Conservation (phyloP, 2,329 filamentous ascomycete genomes). For the Shiraia bambusicola region DNA sequence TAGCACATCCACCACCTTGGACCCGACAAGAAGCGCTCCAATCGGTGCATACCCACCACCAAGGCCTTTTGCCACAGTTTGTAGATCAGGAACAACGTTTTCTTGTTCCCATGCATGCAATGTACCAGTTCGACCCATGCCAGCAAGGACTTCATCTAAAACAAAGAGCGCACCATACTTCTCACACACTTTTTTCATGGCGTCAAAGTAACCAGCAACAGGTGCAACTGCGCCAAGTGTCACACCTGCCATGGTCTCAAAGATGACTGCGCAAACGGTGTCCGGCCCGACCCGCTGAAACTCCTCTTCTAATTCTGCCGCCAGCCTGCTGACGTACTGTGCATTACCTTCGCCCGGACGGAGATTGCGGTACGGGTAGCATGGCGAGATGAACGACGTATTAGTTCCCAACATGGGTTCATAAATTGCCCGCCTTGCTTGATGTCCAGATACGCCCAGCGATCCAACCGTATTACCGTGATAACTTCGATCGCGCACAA, state of each 20-base stretch:
- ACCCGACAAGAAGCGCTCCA: conserved; percentile 58
- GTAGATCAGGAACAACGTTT: conserved; percentile 60
- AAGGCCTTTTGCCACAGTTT: conserved; percentile 65
- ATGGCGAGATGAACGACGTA: conserved; percentile 64
- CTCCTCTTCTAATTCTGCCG: conserved; percentile 65
- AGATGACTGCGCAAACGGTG: conserved; percentile 69
- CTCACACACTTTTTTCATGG: conserved; percentile 66
- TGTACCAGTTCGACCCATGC: conserved; percentile 59
- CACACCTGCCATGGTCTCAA: conserved; percentile 70
- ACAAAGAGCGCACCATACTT: conserved; percentile 71
- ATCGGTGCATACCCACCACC: conserved; percentile 64
- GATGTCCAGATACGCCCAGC: conserved; percentile 63
- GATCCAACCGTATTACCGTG: conserved; percentile 70
- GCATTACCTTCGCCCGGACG: conserved; percentile 54
- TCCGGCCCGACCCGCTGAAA: conserved; percentile 63
- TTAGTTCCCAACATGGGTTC: conserved; percentile 59
- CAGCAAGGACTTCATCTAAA: conserved; percentile 74
- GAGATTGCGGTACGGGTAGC: conserved; percentile 64
- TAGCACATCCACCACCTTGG: conserved; percentile 52
- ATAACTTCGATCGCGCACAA: conserved; percentile 65
- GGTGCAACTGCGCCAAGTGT: conserved; percentile 68
- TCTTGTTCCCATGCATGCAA: conserved; percentile 64
- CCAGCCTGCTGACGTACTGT: conserved; percentile 61
- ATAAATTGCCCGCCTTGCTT: conserved; percentile 60
- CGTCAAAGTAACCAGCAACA: conserved; percentile 66